Conservation (phyloP, 176 grass and related monocot genomes). For the Cenchrus fungigraminus region DNA sequence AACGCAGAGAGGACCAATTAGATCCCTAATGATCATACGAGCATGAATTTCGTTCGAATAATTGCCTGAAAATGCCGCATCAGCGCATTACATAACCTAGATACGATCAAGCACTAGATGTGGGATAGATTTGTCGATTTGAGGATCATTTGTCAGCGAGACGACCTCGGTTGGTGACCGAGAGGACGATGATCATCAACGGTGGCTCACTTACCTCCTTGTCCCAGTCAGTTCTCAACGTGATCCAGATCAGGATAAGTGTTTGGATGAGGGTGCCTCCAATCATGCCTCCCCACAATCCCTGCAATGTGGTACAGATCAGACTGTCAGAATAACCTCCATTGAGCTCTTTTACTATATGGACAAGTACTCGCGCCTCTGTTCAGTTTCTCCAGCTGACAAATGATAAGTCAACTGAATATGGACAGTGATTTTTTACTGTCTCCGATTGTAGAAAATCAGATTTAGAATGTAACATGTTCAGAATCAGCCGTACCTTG, state of each 20-base stretch:
- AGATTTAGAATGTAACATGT: neutral
- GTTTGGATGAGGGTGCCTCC: constrained; percentile 77
- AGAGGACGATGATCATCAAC: neutral
- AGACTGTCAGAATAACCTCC: neutral
- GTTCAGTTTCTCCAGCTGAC: neutral
- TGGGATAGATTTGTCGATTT: constrained; percentile 31
- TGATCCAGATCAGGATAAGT: constrained; percentile 76
- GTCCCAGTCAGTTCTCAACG: constrained; percentile 80
- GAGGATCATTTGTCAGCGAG: constrained; percentile 31
- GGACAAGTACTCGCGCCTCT: neutral
- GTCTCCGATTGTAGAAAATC: neutral
- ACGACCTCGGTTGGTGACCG: neutral
- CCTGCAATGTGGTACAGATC: constrained; percentile 49
- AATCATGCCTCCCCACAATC: constrained; percentile 89
- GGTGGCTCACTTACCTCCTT: constrained; percentile 71
- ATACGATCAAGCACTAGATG: neutral
- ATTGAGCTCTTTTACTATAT: neutral
- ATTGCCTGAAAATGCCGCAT: neutral
- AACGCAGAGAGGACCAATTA: neutral
- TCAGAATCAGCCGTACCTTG: constrained; percentile 50
- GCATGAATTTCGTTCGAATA: neutral
- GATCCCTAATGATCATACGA: neutral
- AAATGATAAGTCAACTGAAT: neutral
- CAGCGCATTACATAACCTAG: constrained; percentile 4
- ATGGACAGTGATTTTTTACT: constrained; percentile 14